Base-by-base conservation (phyloP, 768 basidiomycete species). In the Rhizopogon sp. region DNA sequence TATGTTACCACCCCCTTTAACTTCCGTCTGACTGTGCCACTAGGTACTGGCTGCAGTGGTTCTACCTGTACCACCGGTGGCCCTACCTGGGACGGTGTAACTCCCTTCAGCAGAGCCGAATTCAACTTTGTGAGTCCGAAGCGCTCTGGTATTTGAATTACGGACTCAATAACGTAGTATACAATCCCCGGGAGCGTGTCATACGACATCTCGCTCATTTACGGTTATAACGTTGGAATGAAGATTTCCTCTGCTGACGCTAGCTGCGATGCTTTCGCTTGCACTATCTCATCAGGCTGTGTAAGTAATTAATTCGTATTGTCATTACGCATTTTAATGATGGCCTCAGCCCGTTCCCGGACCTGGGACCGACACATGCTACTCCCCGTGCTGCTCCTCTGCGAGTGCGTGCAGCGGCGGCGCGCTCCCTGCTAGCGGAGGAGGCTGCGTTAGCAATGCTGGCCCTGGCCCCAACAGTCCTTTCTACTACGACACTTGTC, bases 161-260 rank as follows among this genome's bases (percentile, higher is more conserved):
- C 16, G 0, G 35, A 25, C 1, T 49, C 13, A 39, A 39, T 35
- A 7, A 6, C 29, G 7, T 29, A 69, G 65, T 59, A 54, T 6
- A 58, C 69, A 11, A 60, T 64, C 11, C 60, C 66, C 1, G 67
- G 67, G 6, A 42, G 39, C 2, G 67, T 68, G 44, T 70, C 69
- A 43, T 68, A 68, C 25, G 69, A 70, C 31, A 70, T 70, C 22
- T 70, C 67, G 17, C 60, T 68, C 49, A 70, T 68, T 55, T 70
- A 70, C 9, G 69, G 67, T 0, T 68, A 68, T 54, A 70, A 70
- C 11, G 67, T 70, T 17, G 67, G 67, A 29, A 68, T 68, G 69
- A n/a, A 70, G 45, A 70, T 68, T 13, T 70, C 67, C 20, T 69
- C 69, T 0, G 52, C 61, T 1, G 63, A 70, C 39, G 0, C 9